Conservation (phyloP, 495 filamentous ascomycete species). For the Pyrenula massariospora region DNA sequence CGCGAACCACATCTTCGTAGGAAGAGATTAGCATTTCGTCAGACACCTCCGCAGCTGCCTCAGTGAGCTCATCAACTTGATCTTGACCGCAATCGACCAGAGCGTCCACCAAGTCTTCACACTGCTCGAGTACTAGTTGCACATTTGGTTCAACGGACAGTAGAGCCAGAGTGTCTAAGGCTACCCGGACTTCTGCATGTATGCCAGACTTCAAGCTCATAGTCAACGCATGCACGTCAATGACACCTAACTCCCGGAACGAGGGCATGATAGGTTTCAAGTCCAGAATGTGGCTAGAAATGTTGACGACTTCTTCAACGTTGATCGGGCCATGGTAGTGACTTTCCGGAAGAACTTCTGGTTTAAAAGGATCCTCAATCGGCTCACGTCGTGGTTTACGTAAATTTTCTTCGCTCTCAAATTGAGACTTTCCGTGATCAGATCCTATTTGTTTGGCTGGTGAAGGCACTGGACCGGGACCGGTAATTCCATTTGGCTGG, state of each 20-base stretch:
- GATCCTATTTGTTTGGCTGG: conserved; percentile 31
- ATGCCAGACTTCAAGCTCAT: conserved; percentile 90
- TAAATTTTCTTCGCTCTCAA: conserved; percentile 24
- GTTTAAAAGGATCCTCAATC: conserved; percentile 36
- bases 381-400: conserved; percentile 35
- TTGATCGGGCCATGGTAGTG: conserved; percentile 54
- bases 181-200: conserved; percentile 73
- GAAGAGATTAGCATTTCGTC: conserved; percentile 67
- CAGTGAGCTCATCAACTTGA: conserved; percentile 65
- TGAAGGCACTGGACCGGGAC: conserved; percentile 22
- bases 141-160: conserved; percentile 52
- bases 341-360: conserved; percentile 43
- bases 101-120: conserved; percentile 80
- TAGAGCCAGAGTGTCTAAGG: conserved; percentile 70
- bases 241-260: conserved; percentile 67
- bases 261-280: conserved; percentile 61
- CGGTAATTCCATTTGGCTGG: conserved; percentile 13
- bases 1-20: conserved; percentile 80
- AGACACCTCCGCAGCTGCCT: conserved; percentile 71
- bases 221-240: conserved; percentile 86
- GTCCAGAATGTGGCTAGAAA: conserved; percentile 50
- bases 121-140: conserved; percentile 56
- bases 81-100: conserved; percentile 85
- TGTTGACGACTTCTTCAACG: conserved; percentile 43
- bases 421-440: conserved; percentile 1